Base-by-base conservation (phyloP, 2,329 filamentous ascomycete genomes). In the Periconia sp. region DNA sequence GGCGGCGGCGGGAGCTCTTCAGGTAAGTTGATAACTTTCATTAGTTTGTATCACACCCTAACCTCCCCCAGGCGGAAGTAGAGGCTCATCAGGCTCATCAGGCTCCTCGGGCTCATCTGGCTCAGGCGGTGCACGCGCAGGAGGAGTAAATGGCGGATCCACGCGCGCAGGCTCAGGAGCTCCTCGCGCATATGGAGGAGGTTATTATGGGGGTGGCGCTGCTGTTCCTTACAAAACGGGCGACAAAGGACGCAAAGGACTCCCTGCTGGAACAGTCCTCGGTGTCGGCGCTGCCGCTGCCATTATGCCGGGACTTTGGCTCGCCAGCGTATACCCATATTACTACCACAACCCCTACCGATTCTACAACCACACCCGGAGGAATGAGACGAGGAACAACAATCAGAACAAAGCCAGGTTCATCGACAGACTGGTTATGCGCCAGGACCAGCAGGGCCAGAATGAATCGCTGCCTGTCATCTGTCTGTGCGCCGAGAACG, bases 271-370 rank as follows among this genome's bases (percentile, higher is more conserved):
- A 8, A 60, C 58, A 1, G 70, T 85, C 19, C 73, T 88, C 2
- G 47, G 65, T 80, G 3, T 79, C 77, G 3, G 70, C 74, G 11
- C 77, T 19, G 76, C 65, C 1, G 65, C 88, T 10, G 65, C 65
- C 30, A 81, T 88, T 71, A 87, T 87, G 80, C 83, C 86, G 1
- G 86, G 85, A 3, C 55, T 84, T 37, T 91, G 87, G 85, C 75
- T 86, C 9, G 83, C 83, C 63, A 82, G 82, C 57, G 82, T 83
- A 1, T 88, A 88, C 69, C 75, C 82, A 2, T 87, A 87, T 65
- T 70, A 77, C 45, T 90, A 85, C 68, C 67, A 65, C 41, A 82
- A 84, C 68, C 80, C 78, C n/a, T 86, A 86, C 71, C 62, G 68
- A 6, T 78, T 75, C 6, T 66, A 57, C 54, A 62, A 56, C 41